These are phyloP conservation scores for Mycena galericulata DNA, from an alignment of 768 basidiomycete species.

Conservation along the genomic window DNA sequence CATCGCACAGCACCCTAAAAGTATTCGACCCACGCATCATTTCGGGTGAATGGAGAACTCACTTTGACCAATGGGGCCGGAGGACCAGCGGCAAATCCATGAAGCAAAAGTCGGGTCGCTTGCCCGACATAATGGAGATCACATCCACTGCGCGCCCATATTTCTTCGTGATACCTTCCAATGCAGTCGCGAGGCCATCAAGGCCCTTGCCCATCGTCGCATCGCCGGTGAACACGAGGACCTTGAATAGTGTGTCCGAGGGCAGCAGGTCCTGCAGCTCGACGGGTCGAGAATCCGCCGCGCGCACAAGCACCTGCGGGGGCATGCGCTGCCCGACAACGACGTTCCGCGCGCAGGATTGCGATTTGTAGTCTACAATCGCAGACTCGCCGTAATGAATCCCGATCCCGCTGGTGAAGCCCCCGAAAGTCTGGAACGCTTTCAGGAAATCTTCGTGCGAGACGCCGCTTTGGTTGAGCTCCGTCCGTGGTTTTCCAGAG, in stretches of 20 bases:
- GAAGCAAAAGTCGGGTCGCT: conserved; percentile 54
- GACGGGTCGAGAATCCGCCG: conserved; percentile 61
- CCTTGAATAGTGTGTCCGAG: conserved; percentile 65
- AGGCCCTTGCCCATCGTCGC: conserved; percentile 49
- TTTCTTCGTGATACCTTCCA: conserved; percentile 46
- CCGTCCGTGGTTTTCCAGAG: conserved; percentile 72
- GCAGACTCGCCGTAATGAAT: conserved; percentile 64
- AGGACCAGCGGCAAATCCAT: conserved; percentile 60
- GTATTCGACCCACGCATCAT: not conserved
- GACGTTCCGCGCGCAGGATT: conserved; percentile 54
- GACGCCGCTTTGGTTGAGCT: conserved; percentile 59
- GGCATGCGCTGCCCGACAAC: conserved; percentile 65
- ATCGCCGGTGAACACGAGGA: conserved; percentile 67
- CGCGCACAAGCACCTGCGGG: conserved; percentile 61
- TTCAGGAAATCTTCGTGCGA: conserved; percentile 64
- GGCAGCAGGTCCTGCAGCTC: conserved; percentile 68
- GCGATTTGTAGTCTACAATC: conserved; percentile 53
- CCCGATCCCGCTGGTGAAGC: conserved; percentile 66
- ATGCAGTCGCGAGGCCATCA: conserved; percentile 45
- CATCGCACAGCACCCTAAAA: conserved; percentile 71
- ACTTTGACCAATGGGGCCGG: conserved; percentile 73
- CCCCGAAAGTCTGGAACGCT: conserved; percentile 66
- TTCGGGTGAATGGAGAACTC: conserved; percentile 34
- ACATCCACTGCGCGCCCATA: conserved; percentile 59
- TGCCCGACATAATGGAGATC: conserved; percentile 51